Conservation (phyloP, 106 monocot genomes). For the Ottelia alismoides region DNA sequence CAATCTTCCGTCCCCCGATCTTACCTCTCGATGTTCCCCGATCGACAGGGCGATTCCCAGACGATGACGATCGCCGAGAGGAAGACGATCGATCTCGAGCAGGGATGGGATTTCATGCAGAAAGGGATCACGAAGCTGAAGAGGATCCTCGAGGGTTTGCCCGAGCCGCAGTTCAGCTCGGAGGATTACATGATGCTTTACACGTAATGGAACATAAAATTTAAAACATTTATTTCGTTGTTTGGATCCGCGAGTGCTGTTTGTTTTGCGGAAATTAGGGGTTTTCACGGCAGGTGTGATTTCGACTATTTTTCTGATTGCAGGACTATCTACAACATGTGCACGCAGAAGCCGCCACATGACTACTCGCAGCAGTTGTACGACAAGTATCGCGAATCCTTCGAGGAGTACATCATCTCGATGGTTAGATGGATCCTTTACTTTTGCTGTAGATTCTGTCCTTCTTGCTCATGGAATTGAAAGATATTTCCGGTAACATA, state of each 20-base stretch:
- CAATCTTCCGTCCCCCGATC: no score
- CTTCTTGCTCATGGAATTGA: no score
- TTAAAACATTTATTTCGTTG: no score
- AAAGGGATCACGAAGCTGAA: conserved; percentile 51
- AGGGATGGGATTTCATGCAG: conserved; percentile 55
- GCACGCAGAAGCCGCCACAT: conserved; percentile 56
- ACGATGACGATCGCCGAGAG: conserved; percentile 26
- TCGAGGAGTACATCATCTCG: conserved; percentile 40
- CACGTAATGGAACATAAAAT: conserved; percentile 24
- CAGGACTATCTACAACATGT: conserved; percentile 59
- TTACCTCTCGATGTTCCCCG: no score
- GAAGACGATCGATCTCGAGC: conserved; percentile 40
- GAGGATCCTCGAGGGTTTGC: conserved; percentile 29
- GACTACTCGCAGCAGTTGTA: conserved; percentile 54
- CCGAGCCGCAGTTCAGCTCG: conserved; percentile 29
- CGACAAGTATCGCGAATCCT: conserved; percentile 41
- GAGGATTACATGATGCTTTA: conserved; percentile 58
- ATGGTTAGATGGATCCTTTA: conserved; percentile 24
- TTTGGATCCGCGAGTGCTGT: no score
- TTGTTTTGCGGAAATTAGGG: no score
- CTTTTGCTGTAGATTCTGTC: no score
- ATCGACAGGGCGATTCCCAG: no score
- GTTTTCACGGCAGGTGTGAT: no score
- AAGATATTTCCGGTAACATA: no score
- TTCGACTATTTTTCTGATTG: background rate